phyloP scores from a whole-genome alignment of 139 green algal species.

The Picochlorum sp. region DNA sequence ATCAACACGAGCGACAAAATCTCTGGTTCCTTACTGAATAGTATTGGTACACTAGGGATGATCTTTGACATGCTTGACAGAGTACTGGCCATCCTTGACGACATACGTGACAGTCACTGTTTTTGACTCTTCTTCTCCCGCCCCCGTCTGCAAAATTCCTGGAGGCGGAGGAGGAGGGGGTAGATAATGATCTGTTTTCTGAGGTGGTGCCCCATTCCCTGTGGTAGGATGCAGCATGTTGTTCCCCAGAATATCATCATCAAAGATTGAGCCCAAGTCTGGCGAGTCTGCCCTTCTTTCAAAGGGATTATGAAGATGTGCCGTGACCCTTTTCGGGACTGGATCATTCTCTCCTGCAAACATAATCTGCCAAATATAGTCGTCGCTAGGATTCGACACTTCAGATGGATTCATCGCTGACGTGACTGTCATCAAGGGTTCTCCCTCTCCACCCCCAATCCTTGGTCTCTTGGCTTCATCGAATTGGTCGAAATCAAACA shows the following conservation, averaged over 20 bases:
- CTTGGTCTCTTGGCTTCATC: conserved; percentile 8
- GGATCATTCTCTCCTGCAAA: conserved; percentile 38
- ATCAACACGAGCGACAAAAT: neutral
- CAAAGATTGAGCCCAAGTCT: neutral
- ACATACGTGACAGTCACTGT: conserved; percentile 16
- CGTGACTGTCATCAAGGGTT: conserved; percentile 26
- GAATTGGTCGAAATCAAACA: conserved; percentile 40
- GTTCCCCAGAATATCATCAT: neutral
- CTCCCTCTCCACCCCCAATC: neutral
- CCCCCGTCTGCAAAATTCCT: neutral
- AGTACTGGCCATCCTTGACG: conserved; percentile 8
- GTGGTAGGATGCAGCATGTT: neutral
- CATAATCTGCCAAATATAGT: conserved; percentile 40
- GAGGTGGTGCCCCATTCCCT: neutral
- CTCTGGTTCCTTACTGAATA: neutral
- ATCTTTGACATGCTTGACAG: conserved; percentile 9
- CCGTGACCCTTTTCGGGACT: conserved; percentile 31
- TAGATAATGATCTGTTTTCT: neutral
- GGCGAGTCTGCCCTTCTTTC: neutral
- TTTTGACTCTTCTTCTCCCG: conserved; percentile 1
- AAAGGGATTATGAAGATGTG: conserved; percentile 2
- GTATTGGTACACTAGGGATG: neutral
- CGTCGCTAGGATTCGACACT: conserved; percentile 23
- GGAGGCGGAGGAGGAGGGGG: conserved; percentile 6
- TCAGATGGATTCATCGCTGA: conserved; percentile 26